Evolutionary conservation across 352 stramenopile species (phyloP), one percentile per base, ranked within the genome.

Genomic region (Phytophthora cactorum): DNA sequence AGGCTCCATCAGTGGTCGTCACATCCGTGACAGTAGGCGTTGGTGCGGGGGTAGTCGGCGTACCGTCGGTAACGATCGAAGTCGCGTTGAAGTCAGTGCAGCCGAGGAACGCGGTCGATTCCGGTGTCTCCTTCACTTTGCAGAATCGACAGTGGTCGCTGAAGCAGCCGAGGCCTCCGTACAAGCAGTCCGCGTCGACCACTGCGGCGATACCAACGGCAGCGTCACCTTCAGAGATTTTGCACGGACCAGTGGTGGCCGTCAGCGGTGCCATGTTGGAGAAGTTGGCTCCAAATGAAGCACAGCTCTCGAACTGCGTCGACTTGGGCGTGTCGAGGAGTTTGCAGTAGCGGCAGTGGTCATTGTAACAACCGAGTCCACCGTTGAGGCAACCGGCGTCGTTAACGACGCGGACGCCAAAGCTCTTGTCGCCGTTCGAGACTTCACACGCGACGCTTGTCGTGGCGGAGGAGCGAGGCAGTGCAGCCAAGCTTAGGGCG

Each of bases 61-160:
- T 63, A n/a, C 38, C 46, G 14, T 54, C 25, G 41, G 72, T 67
- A 29, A 55, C 44, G 10, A 70, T 50, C 0, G 71, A 63, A 11
- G 55, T 52, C 0, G 46, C 11, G 39, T 72, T 59, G 25, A 71
- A 58, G 45, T 55, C 52, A 1, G 39, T 29, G 39, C 68, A 79
- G 32, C 55, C 55, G 39, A 56, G 5, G 46, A 75, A 65, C 2
- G 66, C 56, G 2, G 62, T 59, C 4, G 78, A 85, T 43, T 82
- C 50, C 0, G 53, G 49, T 1, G 76, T 83, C 32, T 74, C 58
- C 6, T 59, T 59, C 4, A 54, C 46, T 38, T 77, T 79, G 57
- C 78, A 87, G 56, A 79, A 85, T 28, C 74, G 77, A 15, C 77
- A 85, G 59, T 72, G 57, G 25, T 77, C 65, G 44, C 31, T 67